These are phyloP conservation scores for Claviceps pazoutovae DNA, from an alignment of 2,329 filamentous ascomycete genomes.

Conservation along the genomic window DNA sequence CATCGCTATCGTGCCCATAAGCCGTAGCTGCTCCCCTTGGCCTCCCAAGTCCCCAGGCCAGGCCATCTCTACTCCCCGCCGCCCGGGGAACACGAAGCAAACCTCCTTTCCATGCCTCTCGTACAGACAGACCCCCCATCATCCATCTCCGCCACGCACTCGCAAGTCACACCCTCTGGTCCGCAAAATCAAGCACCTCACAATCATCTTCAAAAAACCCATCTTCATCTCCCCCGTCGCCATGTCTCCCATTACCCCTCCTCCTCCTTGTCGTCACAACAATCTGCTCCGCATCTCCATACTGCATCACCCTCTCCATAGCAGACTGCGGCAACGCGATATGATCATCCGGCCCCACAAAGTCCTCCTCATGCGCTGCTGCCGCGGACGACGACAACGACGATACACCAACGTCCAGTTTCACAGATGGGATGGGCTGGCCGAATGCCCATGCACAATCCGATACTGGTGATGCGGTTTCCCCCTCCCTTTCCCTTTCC, in stretches of 20 bases:
- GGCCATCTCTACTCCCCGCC: too few relatives aligned
- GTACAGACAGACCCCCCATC: too few relatives aligned
- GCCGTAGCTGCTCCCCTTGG: too few relatives aligned
- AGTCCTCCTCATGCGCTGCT: slow-evolving; percentile 34
- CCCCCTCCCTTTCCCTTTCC: slow-evolving; percentile 5
- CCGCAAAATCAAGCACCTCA: slow-evolving; percentile 79
- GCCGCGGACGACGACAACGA: too few relatives aligned
- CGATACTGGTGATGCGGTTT: background rate
- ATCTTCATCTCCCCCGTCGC: slow-evolving; percentile 47
- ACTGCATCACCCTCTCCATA: slow-evolving; percentile 48
- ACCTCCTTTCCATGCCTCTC: too few relatives aligned
- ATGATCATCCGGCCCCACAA: slow-evolving; percentile 37
- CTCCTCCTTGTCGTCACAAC: slow-evolving; percentile 69
- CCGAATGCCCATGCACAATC: slow-evolving; percentile 44
- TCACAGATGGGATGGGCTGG: slow-evolving; percentile 33
- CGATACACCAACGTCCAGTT: slow-evolving; percentile 36
- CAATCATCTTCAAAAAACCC: slow-evolving; percentile 90
- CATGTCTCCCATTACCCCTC: slow-evolving; percentile 39
- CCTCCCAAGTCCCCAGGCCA: too few relatives aligned
- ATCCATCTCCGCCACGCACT: too few relatives aligned
- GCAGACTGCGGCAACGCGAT: slow-evolving; percentile 47
- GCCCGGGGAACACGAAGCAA: too few relatives aligned
- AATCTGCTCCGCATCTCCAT: slow-evolving; percentile 58
- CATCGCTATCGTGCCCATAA: too few relatives aligned
- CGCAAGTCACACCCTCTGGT: slow-evolving; percentile 41